These are phyloP conservation scores for Thielaviopsis musarum DNA, from an alignment of 2,329 filamentous ascomycete species.

Conservation along the genomic window DNA sequence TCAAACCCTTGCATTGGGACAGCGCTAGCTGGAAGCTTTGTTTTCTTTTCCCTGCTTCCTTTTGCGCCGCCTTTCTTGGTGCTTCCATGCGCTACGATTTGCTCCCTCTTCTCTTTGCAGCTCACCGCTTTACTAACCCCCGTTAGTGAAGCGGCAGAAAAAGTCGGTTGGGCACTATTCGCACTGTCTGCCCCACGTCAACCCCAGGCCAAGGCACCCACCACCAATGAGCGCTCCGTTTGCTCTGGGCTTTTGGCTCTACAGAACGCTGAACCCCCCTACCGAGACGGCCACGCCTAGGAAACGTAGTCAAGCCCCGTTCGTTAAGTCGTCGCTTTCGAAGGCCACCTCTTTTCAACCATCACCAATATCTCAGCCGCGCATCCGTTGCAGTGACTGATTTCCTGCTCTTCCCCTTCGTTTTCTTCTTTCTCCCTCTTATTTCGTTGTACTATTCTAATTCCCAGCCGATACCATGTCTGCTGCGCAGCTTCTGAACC, in stretches of 20 bases:
- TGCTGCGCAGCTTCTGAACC: conserved; percentile 93
- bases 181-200: not conserved
- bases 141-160: not conserved
- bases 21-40: not conserved
- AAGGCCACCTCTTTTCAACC: conserved; percentile 4
- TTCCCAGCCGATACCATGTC: conserved; percentile 45
- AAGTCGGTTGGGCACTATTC: not conserved
- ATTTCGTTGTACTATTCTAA: conserved; percentile 27
- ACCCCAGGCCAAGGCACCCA: not conserved
- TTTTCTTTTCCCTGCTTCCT: not conserved
- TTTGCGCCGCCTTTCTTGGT: not conserved
- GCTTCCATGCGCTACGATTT: not conserved
- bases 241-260: not conserved
- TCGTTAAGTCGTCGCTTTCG: not conserved
- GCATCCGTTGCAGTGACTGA: conserved; percentile 2
- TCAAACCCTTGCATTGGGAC: not conserved
- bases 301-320: not conserved
- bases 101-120: not conserved
- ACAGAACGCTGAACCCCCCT: not conserved
- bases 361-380: conserved; percentile 8
- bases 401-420: not conserved
- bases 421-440: not conserved
- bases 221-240: not conserved
- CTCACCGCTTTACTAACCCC: not conserved
- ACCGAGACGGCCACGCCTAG: not conserved